Conservation (phyloP, 2,329 filamentous ascomycete species). For the Keithomyces neogunnii region DNA sequence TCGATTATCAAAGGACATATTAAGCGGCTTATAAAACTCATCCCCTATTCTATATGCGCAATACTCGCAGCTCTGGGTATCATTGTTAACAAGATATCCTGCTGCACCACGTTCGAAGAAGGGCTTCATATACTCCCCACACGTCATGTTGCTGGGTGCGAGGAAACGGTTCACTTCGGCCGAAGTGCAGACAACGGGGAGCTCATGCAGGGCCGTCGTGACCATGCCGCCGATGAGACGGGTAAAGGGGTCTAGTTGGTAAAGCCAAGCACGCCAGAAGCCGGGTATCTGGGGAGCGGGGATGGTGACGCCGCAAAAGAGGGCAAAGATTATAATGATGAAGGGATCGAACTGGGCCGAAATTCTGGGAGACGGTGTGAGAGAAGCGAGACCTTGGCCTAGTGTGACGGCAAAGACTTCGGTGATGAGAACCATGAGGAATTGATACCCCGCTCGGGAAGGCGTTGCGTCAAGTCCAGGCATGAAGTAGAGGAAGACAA, state of each 20-base stretch:
- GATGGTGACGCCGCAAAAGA: slow-evolving; percentile 85
- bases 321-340: slow-evolving; percentile 70
- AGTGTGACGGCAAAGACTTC: slow-evolving; percentile 79
- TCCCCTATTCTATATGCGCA: slow-evolving; percentile 76
- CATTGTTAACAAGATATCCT: slow-evolving; percentile 63
- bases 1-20: slow-evolving; percentile 56
- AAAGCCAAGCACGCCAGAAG: slow-evolving; percentile 75
- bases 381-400: slow-evolving; percentile 65
- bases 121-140: slow-evolving; percentile 64
- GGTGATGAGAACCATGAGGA: slow-evolving; percentile 75
- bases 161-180: slow-evolving; percentile 60
- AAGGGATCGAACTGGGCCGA: slow-evolving; percentile 74
- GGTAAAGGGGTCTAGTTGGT: slow-evolving; percentile 76
- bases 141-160: slow-evolving; percentile 56
- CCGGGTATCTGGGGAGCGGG: slow-evolving; percentile 67
- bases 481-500: slow-evolving; percentile 76
- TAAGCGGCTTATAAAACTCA: slow-evolving; percentile 65
- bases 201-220: slow-evolving; percentile 64
- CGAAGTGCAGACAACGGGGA: slow-evolving; percentile 50
- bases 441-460: slow-evolving; percentile 72
- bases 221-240: slow-evolving; percentile 74
- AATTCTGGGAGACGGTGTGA: slow-evolving; percentile 73
- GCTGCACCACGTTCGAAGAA: slow-evolving; percentile 62
- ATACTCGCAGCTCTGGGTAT: slow-evolving; percentile 63
- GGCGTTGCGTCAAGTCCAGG: slow-evolving; percentile 59